Evolutionary conservation across 1,139 yeast species (phyloP), one percentile per base, ranked within the genome.

Genomic region (Spencermartinsiella ligniputridi): DNA sequence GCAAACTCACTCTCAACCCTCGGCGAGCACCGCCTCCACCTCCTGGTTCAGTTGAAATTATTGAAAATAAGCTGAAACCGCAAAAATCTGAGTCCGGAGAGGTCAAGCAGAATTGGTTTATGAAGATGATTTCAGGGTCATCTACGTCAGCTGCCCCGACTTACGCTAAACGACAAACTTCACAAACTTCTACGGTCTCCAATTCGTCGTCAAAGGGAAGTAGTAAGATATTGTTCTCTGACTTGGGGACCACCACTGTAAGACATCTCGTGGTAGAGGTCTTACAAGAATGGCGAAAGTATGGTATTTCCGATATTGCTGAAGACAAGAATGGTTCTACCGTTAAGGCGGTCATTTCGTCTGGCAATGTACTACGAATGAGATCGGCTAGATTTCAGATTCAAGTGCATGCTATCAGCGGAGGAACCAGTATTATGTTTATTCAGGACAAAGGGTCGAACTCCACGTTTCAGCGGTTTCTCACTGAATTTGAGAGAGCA

Each of bases 51-150:
- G 35, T n/a, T 18, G 36, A 16, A 15, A 27, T 27, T 27, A 27
- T 27, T n/a, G 13, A 27, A 15, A 27, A 27, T n/a, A 6, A n/a
- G 32, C 32, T 27, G 13, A 27, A 27, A 15, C 32, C 32, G 15
- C 32, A 27, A n/a, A 27, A 27, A n/a, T 27, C 41, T n/a, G 35
- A 32, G n/a, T 37, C 53, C 29, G 39, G 48, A 30, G 61, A 63
- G 51, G 52, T 60, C 49, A 57, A 56, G 45, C 70, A 67, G 52
- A 66, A 63, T 46, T 67, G 71, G 71, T 64, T 67, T 52, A 60
- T 67, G 64, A 66, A 65, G 50, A 55, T 67, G 54, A 55, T 67
- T 5, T 21, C 36, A 5, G 22, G 22, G 5, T 13, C 22, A 6
- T 6, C 11, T 17, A 8, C 36, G n/a, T 13, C 13, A 8, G 34